phyloP scores from a whole-genome alignment of 805 yeast genomes.

The Candida alai region DNA sequence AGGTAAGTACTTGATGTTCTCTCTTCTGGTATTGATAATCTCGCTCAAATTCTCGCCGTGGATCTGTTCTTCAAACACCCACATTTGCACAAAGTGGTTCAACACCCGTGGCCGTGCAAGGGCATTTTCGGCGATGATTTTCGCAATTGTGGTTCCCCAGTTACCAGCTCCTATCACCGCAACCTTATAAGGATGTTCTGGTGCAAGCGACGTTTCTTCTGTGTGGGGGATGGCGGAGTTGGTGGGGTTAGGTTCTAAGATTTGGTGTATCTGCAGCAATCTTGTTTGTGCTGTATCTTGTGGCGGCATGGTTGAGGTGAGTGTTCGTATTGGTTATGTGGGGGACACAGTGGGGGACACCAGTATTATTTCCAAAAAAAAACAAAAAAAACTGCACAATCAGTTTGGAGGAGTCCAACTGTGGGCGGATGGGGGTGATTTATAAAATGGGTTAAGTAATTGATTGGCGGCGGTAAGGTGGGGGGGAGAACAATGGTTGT shows the following conservation, averaged over 20 bases:
- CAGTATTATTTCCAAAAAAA: no score
- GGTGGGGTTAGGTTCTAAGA: slow-evolving; percentile 17
- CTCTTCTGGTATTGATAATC: slow-evolving; percentile 40
- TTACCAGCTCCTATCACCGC: slow-evolving; percentile 45
- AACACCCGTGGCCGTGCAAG: slow-evolving; percentile 36
- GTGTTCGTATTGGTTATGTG: not conserved
- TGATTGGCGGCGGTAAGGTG: no score
- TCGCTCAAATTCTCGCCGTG: slow-evolving; percentile 41
- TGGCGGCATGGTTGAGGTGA: slow-evolving; percentile 4
- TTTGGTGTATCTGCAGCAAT: slow-evolving; percentile 27
- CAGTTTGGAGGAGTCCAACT: no score
- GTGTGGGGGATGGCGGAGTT: slow-evolving; percentile 1
- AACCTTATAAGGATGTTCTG: slow-evolving; percentile 28
- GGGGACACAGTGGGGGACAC: no score
- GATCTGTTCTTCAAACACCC: slow-evolving; percentile 42
- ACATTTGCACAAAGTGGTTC: slow-evolving; percentile 38
- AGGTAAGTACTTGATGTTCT: slow-evolving; percentile 43
- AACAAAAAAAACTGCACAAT: no score
- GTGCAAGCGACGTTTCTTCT: slow-evolving; percentile 12
- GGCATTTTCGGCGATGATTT: slow-evolving; percentile 42
- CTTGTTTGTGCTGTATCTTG: slow-evolving; percentile 17
- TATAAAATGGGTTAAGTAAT: no score
- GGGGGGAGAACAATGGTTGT: no score
- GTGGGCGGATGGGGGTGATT: no score
- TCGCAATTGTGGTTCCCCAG: slow-evolving; percentile 48